These are phyloP conservation scores for Bacidia gigantensis DNA, from an alignment of 495 filamentous ascomycete genomes.

Conservation along the genomic window DNA sequence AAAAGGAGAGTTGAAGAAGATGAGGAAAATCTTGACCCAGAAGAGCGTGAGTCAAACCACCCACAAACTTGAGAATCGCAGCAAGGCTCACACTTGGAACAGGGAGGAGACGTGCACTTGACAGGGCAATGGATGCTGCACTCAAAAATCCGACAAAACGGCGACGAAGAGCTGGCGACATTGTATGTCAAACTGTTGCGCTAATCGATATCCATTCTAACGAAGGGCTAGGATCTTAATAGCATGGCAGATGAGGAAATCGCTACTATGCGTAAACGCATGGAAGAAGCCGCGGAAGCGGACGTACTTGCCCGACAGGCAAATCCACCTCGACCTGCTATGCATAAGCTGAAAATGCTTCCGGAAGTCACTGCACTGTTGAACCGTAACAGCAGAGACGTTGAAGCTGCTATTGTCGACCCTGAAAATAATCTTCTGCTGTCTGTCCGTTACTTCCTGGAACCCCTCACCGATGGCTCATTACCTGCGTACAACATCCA, in stretches of 20 bases:
- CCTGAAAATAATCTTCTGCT: slow-evolving; percentile 90
- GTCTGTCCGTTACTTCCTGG: slow-evolving; percentile 91
- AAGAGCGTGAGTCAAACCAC: slow-evolving; percentile 30
- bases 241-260: slow-evolving; percentile 80
- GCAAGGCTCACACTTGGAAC: slow-evolving; percentile 32
- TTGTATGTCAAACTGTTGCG: slow-evolving; percentile 42
- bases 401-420: slow-evolving; percentile 70
- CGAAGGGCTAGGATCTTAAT: slow-evolving; percentile 60
- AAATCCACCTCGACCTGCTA: slow-evolving; percentile 52
- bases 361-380: slow-evolving; percentile 81
- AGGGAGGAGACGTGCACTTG: slow-evolving; percentile 65
- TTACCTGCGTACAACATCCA: slow-evolving; percentile 95
- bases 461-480: slow-evolving; percentile 82
- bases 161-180: slow-evolving; percentile 74
- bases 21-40: slow-evolving; percentile 47
- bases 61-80: too few relatives aligned
- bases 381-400: slow-evolving; percentile 60
- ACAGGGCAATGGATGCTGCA: slow-evolving; percentile 75
- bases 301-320: slow-evolving; percentile 68
- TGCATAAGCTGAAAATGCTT: slow-evolving; percentile 87
- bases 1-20: slow-evolving; percentile 40
- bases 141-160: slow-evolving; percentile 68
- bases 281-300: slow-evolving; percentile 80
- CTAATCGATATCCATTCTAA: slow-evolving; percentile 14
- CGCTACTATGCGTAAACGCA: slow-evolving; percentile 70